These are phyloP conservation scores for Vicia faba DNA, from an alignment of 306 rosid species.

Conservation along the genomic window DNA sequence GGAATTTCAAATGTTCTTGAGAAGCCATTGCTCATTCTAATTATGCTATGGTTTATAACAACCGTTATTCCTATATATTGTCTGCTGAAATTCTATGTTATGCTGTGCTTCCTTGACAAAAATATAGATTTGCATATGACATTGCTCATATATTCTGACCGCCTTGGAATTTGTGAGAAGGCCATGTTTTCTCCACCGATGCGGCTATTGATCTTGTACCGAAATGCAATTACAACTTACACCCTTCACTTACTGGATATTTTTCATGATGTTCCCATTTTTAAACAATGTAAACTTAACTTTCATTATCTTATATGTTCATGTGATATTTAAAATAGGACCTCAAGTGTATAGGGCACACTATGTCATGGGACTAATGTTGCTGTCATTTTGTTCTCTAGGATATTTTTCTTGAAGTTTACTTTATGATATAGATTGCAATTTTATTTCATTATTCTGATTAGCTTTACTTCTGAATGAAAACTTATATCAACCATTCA, in stretches of 20 bases:
- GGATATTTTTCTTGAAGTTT: slow-evolving; percentile 25
- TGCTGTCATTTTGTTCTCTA: slow-evolving; percentile 18
- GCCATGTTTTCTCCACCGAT: slow-evolving; percentile 4
- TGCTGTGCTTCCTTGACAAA: slow-evolving; percentile 52
- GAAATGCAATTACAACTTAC: too few species aligned
- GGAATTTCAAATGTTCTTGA: slow-evolving; percentile 16
- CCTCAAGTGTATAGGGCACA: slow-evolving; percentile 14
- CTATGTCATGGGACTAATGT: not conserved
- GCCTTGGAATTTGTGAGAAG: too few species aligned
- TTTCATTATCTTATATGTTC: slow-evolving; percentile 15
- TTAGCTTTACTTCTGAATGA: slow-evolving; percentile 3
- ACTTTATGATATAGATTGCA: slow-evolving; percentile 14
- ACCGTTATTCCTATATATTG: not conserved
- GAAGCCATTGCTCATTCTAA: slow-evolving; percentile 18
- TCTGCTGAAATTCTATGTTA: slow-evolving; percentile 17
- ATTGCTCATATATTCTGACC: slow-evolving; percentile 88
- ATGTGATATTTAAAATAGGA: slow-evolving; percentile 29
- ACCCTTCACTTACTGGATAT: too few species aligned
- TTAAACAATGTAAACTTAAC: slow-evolving; percentile 12
- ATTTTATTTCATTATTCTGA: slow-evolving; percentile 13
- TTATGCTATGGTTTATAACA: too few species aligned
- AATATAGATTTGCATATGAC: slow-evolving; percentile 81
- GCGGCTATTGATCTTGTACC: slow-evolving; percentile 21
- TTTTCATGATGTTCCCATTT: slow-evolving; percentile 30
- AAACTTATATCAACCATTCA: too few species aligned